Conservation (phyloP, 257 asterid genomes). For the Solanum bulbocastanum region DNA sequence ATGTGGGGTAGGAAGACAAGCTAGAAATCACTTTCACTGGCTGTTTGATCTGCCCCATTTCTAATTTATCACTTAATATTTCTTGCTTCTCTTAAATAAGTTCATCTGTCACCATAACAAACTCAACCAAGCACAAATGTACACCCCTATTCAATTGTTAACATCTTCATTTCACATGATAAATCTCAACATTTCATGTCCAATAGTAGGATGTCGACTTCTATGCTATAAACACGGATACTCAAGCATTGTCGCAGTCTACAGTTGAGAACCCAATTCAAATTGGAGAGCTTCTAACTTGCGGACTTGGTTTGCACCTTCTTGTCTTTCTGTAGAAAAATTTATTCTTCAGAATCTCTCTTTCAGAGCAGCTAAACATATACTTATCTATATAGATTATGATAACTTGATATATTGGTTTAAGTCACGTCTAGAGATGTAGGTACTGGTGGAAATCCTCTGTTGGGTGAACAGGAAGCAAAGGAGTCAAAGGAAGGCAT, state of each 20-base stretch:
- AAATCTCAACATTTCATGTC: background rate
- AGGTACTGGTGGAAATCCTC: constrained; percentile 99
- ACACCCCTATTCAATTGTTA: background rate
- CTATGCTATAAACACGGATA: constrained; percentile 88
- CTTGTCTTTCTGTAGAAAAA: background rate
- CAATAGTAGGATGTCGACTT: constrained; percentile 79
- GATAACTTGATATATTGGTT: background rate
- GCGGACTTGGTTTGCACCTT: constrained; percentile 76
- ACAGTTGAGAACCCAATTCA: constrained; percentile 79
- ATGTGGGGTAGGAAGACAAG: background rate
- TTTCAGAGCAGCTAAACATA: background rate
- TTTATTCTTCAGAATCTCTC: background rate
- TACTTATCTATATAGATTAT: background rate
- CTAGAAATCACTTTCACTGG: background rate
- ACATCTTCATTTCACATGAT: constrained; percentile 8
- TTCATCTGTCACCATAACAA: background rate
- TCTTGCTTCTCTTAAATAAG: background rate
- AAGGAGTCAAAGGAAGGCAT: constrained; percentile 94
- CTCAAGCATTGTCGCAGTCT: constrained; percentile 87
- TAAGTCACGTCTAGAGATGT: constrained; percentile 9
- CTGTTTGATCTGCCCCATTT: background rate
- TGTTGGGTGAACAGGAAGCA: constrained; percentile 97
- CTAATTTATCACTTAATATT: background rate
- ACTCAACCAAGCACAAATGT: background rate
- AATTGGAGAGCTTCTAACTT: constrained; percentile 96